These are phyloP conservation scores for Monilinia polystroma DNA, from an alignment of 2,329 filamentous ascomycete genomes.

Conservation along the genomic window DNA sequence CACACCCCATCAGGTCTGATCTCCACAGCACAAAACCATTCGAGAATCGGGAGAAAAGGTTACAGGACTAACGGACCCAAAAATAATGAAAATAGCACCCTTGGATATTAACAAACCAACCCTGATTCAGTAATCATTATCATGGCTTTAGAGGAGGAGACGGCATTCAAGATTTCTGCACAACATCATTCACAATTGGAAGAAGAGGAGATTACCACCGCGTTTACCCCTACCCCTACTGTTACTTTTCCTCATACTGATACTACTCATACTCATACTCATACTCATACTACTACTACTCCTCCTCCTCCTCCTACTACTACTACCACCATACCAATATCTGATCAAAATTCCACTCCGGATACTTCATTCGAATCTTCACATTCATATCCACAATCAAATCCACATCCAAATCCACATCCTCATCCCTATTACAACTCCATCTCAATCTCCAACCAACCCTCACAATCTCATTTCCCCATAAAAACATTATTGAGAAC, in stretches of 20 bases:
- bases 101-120: conserved; percentile 4
- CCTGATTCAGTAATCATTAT: conserved; percentile 12
- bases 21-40: conserved; percentile 5
- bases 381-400: conserved; percentile 8
- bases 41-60: neutral
- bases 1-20: neutral
- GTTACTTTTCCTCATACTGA: no score
- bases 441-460: neutral
- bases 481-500: conserved; percentile 26
- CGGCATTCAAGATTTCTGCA: neutral
- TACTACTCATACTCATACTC: no score
- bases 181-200: conserved; percentile 18
- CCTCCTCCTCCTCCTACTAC: no score
- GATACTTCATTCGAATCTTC: conserved; percentile 5
- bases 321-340: neutral
- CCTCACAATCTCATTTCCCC: conserved; percentile 24
- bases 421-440: neutral
- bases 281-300: no score
- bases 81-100: conserved; percentile 7
- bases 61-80: conserved; percentile 1
- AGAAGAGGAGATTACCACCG: neutral
- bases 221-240: no score
- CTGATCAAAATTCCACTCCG: conserved; percentile 8
- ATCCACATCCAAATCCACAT: neutral
- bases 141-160: conserved; percentile 10